These are phyloP conservation scores for Zygotorulaspora mrakii DNA, from an alignment of 1,139 yeast genomes.

Conservation along the genomic window DNA sequence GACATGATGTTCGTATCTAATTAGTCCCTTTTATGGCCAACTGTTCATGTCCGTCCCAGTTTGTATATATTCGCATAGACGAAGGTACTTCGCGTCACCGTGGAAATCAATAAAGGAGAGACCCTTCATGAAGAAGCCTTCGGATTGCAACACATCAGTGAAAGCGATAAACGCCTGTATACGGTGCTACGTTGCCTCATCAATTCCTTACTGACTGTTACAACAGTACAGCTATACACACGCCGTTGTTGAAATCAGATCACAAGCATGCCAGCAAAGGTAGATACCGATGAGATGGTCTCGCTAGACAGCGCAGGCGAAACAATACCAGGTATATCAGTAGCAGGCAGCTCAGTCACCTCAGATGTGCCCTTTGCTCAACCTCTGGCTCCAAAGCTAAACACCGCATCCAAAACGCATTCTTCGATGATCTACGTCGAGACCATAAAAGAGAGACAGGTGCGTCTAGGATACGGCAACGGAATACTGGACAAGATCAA, in stretches of 20 bases:
- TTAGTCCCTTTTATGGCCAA: no score
- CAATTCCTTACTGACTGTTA: no score
- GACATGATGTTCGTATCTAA: no score
- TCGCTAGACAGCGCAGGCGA: not conserved
- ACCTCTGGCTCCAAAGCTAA: not conserved
- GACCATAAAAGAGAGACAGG: slow-evolving; percentile 12
- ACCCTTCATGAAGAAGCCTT: no score
- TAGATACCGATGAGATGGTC: not conserved
- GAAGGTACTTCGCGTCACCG: no score
- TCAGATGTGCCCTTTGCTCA: slow-evolving; percentile 1
- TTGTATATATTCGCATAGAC: no score
- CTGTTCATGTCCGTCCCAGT: no score
- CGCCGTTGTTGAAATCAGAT: no score
- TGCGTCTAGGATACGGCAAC: slow-evolving; percentile 8
- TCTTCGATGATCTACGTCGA: slow-evolving; percentile 14
- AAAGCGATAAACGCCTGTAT: no score
- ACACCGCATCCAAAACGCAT: not conserved
- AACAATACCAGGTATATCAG: not conserved
- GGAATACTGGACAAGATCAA: slow-evolving; percentile 8
- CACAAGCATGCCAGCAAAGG: not conserved
- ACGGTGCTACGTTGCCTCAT: no score
- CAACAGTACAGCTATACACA: no score
- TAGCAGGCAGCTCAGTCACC: not conserved
- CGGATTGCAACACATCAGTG: no score
- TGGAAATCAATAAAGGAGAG: not conserved